Conservation (phyloP, 2,329 filamentous ascomycete genomes). For the Botrytis pseudocinerea region DNA sequence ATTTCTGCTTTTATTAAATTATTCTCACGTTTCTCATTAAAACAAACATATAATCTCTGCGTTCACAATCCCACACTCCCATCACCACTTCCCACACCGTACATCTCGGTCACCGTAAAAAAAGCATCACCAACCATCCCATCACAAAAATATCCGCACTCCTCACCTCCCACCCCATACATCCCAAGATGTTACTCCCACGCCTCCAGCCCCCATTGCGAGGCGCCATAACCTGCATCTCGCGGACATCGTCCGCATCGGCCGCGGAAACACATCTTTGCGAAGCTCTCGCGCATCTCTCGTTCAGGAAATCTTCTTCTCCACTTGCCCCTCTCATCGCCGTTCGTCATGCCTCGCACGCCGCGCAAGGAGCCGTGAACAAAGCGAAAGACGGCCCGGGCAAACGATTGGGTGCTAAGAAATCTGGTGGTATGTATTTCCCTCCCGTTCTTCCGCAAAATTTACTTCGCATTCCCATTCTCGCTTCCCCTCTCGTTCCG, state of each 20-base stretch:
- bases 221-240: slow-evolving; percentile 42
- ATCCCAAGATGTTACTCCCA: slow-evolving; percentile 45
- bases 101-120: slow-evolving; percentile 11
- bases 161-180: not conserved
- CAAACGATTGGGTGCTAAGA: slow-evolving; percentile 94
- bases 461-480: not conserved
- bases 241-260: slow-evolving; percentile 25
- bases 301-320: slow-evolving; percentile 27
- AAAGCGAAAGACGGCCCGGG: slow-evolving; percentile 68
- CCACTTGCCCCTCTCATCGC: slow-evolving; percentile 29
- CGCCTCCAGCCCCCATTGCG: slow-evolving; percentile 48
- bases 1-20: not conserved
- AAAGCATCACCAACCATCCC: slow-evolving; percentile 10
- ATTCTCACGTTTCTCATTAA: not conserved
- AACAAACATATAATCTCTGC: not conserved
- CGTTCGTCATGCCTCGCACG: slow-evolving; percentile 44
- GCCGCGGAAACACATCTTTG: slow-evolving; percentile 32
- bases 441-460: not conserved
- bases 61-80: not conserved
- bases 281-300: slow-evolving; percentile 38
- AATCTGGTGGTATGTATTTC: slow-evolving; percentile 70
- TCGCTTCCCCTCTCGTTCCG: accelerated
- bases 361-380: slow-evolving; percentile 69
- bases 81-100: not conserved
- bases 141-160: slow-evolving; percentile 16